Conservation (phyloP, 2,329 filamentous ascomycete species). For the Verticillium klebahnii region DNA sequence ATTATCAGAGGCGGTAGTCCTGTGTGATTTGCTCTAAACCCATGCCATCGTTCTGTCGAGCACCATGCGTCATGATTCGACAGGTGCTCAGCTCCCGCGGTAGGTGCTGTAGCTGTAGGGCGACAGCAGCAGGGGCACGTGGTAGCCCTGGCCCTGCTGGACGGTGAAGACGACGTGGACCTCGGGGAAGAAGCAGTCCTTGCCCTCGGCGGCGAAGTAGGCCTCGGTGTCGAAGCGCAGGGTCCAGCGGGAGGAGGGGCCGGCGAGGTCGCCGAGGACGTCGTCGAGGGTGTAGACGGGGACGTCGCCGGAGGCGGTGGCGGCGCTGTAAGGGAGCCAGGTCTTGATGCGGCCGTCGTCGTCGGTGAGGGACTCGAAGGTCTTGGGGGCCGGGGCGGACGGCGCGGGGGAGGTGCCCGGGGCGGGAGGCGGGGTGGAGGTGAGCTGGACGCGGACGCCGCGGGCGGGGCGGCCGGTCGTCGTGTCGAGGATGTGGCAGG, state of each 20-base stretch:
- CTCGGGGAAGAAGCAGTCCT: slow-evolving; percentile 60
- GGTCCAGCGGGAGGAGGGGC: slow-evolving; percentile 55
- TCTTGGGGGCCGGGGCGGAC: slow-evolving; percentile 24
- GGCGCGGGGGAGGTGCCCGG: slow-evolving; percentile 22
- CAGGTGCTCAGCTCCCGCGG: slow-evolving; percentile 57
- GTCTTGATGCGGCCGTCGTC: slow-evolving; percentile 67
- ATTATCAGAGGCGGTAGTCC: no score
- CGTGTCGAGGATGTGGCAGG: slow-evolving; percentile 84
- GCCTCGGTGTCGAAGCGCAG: slow-evolving; percentile 67
- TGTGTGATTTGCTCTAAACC: no score
- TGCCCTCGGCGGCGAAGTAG: slow-evolving; percentile 64
- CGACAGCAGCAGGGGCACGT: slow-evolving; percentile 72
- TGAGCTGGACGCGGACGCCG: slow-evolving; percentile 62
- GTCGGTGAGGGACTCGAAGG: slow-evolving; percentile 67
- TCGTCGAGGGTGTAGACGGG: slow-evolving; percentile 55
- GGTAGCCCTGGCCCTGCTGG: slow-evolving; percentile 61
- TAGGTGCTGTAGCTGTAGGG: slow-evolving; percentile 83
- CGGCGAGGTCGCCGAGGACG: slow-evolving; percentile 40
- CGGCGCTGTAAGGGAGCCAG: slow-evolving; percentile 59
- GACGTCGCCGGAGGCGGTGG: slow-evolving; percentile 47
- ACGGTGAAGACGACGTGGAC: slow-evolving; percentile 51
- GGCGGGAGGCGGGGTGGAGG: slow-evolving; percentile 32
- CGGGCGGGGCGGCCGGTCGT: slow-evolving; percentile 65
- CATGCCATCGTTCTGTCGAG: no score
- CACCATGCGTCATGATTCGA: not conserved